Evolutionary conservation across 768 basidiomycete species (phyloP), one percentile per base, ranked within the genome.

Genomic region (Kwoniella sp.): DNA sequence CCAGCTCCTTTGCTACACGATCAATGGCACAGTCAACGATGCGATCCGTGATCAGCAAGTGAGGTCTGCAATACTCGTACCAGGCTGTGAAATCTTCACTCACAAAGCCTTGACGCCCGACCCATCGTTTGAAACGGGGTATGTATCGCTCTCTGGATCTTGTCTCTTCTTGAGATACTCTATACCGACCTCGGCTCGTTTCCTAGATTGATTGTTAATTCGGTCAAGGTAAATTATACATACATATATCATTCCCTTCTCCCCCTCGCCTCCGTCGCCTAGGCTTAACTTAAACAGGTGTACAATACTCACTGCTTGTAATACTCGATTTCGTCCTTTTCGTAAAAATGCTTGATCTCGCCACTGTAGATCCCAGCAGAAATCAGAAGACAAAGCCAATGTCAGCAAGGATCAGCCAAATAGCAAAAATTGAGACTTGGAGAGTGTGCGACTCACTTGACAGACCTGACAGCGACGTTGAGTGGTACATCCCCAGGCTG

Each of bases 361-460:
- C 67, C 67, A 24, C 64, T 64, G 27, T 52, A 54, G 58, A 12
- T 8, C 22, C 54, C 27, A n/a, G n/a, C n/a, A n/a, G n/a, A n/a
- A n/a, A n/a, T n/a, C n/a, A n/a, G n/a, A n/a, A n/a, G n/a, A n/a
- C n/a, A n/a, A n/a, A n/a, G n/a, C n/a, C n/a, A n/a, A n/a, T n/a
- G n/a, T n/a, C n/a, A n/a, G n/a, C n/a, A n/a, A n/a, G n/a, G n/a
- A n/a, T n/a, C n/a, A n/a, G n/a, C n/a, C n/a, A n/a, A n/a, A n/a
- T n/a, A n/a, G n/a, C n/a, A n/a, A n/a, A n/a, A n/a, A n/a, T n/a
- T n/a, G n/a, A n/a, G n/a, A n/a, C n/a, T n/a, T n/a, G n/a, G n/a
- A n/a, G n/a, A n/a, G n/a, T n/a, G n/a, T n/a, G n/a, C n/a, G 12
- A 62, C 67, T 65, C 55, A 66, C 68, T 52, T 53, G 30, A 55